A percentile compares a stretch with the other conserved stretches of the same genome.
Evolutionary conservation across 495 filamentous ascomycete genomes (phyloP).

Genomic region (Alectoria sarmentosa): DNA sequence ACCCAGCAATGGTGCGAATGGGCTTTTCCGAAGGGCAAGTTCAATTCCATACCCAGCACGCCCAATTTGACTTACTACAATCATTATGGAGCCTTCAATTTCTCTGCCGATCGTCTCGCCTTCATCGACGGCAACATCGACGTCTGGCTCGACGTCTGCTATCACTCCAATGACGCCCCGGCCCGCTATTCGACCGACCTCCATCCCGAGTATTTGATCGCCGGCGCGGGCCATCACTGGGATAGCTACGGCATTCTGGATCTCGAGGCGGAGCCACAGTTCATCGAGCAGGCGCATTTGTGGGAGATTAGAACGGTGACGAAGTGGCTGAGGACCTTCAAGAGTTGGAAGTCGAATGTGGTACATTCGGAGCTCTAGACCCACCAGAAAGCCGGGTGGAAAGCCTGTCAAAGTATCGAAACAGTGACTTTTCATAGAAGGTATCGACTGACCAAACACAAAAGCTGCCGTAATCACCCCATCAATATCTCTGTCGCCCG

Average conservation of each 20-base stretch:
- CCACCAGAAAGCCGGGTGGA: not conserved
- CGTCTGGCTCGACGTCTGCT: constrained; percentile 42
- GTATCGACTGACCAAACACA: not conserved
- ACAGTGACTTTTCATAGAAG: not conserved
- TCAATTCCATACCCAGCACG: constrained; percentile 36
- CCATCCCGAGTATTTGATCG: constrained; percentile 38
- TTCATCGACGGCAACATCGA: constrained; percentile 44
- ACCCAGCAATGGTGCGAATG: constrained; percentile 48
- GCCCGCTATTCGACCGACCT: constrained; percentile 30
- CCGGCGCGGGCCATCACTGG: constrained; percentile 45
- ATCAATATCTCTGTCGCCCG: no score
- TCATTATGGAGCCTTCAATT: constrained; percentile 38
- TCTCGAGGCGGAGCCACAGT: constrained; percentile 41
- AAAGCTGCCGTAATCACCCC: not conserved
- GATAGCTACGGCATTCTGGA: constrained; percentile 41
- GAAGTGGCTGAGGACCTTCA: constrained; percentile 29
- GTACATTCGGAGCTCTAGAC: constrained; percentile 11
- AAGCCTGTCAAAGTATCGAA: not conserved
- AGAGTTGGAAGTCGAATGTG: constrained; percentile 12
- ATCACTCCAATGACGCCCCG: constrained; percentile 38
- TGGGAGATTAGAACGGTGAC: constrained; percentile 43
- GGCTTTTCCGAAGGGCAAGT: constrained; percentile 40
- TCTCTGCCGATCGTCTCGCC: constrained; percentile 39
- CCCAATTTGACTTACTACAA: constrained; percentile 36
- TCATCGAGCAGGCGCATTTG: constrained; percentile 42